phyloP scores from a whole-genome alignment of 345 rosid genomes.

The Angophora floribunda region DNA sequence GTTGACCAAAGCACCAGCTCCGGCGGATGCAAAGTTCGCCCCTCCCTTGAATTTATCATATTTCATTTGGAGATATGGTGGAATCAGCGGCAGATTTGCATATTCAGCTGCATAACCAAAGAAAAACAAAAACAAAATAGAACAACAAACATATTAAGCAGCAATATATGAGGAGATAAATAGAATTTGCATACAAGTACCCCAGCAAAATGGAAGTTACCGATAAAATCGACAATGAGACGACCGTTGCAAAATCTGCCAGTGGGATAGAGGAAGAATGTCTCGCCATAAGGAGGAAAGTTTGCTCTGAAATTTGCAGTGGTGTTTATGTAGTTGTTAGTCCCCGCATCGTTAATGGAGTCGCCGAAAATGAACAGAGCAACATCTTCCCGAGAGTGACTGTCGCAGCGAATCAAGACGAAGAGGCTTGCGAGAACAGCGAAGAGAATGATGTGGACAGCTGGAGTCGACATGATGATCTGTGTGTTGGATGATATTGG shows the following conservation, averaged over 20 bases:
- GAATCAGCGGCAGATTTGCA: slow-evolving; percentile 5
- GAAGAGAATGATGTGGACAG: not conserved
- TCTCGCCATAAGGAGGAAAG: not conserved
- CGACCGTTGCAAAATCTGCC: slow-evolving; percentile 19
- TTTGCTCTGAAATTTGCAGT: not conserved
- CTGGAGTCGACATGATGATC: not conserved
- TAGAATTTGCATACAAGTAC: not conserved
- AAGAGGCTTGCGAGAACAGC: not conserved
- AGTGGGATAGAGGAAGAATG: slow-evolving; percentile 8
- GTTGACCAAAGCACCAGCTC: slow-evolving; percentile 7
- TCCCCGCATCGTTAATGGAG: slow-evolving; percentile 18
- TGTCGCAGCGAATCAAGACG: not conserved
- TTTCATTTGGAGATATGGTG: slow-evolving; percentile 5
- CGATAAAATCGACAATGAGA: not conserved
- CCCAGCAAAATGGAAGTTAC: not conserved
- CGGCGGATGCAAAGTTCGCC: slow-evolving; percentile 15
- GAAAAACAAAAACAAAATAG: not conserved
- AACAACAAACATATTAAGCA: not conserved
- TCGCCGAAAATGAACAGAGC: slow-evolving; percentile 26
- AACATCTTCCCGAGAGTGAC: not conserved
- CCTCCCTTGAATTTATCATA: not conserved
- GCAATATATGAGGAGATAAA: not conserved
- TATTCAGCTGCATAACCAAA: slow-evolving; percentile 1
- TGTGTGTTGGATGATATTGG: not conserved
- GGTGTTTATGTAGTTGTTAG: slow-evolving; percentile 16